Percentiles rank a stretch among this genome's conserved stretches.
These are phyloP conservation scores for Ceratobasidium sp. DNA, from an alignment of 1,284 basidiomycete genomes.

Conservation along the genomic window DNA sequence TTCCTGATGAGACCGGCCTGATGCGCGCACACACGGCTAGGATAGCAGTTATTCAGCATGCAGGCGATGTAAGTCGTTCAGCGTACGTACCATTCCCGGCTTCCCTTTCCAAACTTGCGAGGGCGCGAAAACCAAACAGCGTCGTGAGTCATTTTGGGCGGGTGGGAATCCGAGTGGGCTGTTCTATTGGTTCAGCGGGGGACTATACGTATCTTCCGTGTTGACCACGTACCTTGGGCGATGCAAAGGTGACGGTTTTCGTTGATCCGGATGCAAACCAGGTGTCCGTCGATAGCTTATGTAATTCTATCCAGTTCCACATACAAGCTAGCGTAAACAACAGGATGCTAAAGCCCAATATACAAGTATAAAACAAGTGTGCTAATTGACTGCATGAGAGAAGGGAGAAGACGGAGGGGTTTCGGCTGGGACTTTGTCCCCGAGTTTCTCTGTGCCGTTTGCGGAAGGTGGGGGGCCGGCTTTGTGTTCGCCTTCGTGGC, in stretches of 20 bases:
- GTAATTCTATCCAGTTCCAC: conserved; percentile 32
- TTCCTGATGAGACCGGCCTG: conserved; percentile 96
- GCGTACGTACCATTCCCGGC: conserved; percentile 82
- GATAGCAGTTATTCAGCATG: conserved; percentile 10
- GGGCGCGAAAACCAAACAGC: conserved; percentile 93
- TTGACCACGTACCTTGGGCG: conserved; percentile 19
- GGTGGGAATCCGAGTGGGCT: conserved; percentile 1
- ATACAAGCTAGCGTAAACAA: conserved; percentile 17
- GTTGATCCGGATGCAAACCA: conserved; percentile 37
- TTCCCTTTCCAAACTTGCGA: conserved; percentile 94
- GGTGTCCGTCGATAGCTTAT: neutral
- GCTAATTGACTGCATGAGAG: conserved; percentile 24
- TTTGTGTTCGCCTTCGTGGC: conserved; percentile 18
- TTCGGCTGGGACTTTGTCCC: conserved; percentile 9
- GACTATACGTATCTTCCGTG: neutral
- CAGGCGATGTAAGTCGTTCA: neutral
- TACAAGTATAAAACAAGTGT: neutral
- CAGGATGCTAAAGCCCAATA: neutral
- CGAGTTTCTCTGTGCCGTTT: conserved; percentile 30
- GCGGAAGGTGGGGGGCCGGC: neutral
- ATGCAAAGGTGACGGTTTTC: conserved; percentile 5
- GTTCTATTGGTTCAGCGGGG: no score
- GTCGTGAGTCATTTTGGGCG: conserved; percentile 83
- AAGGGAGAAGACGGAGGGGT: conserved; percentile 30
- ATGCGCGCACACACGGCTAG: conserved; percentile 92